A percentile compares a stretch with the other conserved stretches of the same genome.
These are phyloP conservation scores for Ephemerocybe angulata DNA, from an alignment of 768 basidiomycete species.

Conservation along the genomic window DNA sequence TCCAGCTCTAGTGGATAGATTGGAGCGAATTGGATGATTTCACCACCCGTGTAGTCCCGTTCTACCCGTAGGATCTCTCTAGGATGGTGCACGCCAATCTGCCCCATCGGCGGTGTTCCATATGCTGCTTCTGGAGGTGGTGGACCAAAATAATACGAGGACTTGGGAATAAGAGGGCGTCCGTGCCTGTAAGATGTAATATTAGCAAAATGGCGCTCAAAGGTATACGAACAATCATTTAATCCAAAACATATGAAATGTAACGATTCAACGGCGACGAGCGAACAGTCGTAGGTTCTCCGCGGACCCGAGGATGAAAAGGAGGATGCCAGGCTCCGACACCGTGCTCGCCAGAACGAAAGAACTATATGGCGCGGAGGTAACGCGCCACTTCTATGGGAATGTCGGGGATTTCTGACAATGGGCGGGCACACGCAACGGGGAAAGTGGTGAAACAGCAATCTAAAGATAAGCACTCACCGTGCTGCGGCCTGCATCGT, in stretches of 20 bases:
- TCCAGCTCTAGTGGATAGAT: slow-evolving; percentile 91
- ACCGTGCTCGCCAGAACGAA: no score
- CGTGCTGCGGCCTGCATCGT: slow-evolving; percentile 30
- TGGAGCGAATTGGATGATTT: slow-evolving; percentile 85
- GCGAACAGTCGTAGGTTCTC: no score
- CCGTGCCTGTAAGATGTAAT: slow-evolving; percentile 20
- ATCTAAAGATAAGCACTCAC: neutral
- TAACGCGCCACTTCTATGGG: no score
- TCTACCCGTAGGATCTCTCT: slow-evolving; percentile 91
- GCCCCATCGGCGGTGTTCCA: slow-evolving; percentile 76
- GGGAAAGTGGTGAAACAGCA: neutral
- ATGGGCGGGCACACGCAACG: neutral
- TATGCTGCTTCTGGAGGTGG: slow-evolving; percentile 75
- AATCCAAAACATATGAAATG: no score
- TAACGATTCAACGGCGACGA: no score
- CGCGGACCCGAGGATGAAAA: neutral
- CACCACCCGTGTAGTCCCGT: slow-evolving; percentile 88
- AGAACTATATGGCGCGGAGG: no score
- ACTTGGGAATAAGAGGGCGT: slow-evolving; percentile 64
- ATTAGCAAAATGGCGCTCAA: neutral
- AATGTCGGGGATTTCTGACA: no score
- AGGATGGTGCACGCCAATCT: slow-evolving; percentile 85
- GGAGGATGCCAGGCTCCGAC: no score
- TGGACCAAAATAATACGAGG: slow-evolving; percentile 82
- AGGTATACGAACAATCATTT: no score